Base-by-base conservation (phyloP, 2,329 filamentous ascomycete genomes). In the Aschersonia sp. region DNA sequence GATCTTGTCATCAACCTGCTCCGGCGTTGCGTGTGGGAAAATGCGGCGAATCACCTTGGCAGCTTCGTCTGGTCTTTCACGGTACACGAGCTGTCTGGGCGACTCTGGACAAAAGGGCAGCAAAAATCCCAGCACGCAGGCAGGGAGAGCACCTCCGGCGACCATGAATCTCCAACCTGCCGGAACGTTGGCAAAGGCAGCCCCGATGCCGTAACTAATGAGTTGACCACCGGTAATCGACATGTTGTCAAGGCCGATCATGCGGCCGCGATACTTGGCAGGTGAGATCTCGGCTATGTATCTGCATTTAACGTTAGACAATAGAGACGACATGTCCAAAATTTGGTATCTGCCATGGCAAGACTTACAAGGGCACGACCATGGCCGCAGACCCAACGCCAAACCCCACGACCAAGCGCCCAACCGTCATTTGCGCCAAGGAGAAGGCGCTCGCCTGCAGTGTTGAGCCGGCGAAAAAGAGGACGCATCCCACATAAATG, bases 121-220 rank as follows among this genome's bases (percentile, higher is more conserved):
- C 4, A 73, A 60, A 14, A 54, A 57, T 4, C 54, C 61, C 1
- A 74, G 64, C 4, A 70, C 45, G n/a, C 74, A 59, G 2, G 70
- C 62, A 2, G 72, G 72, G 1, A 71, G 47, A 4, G 60, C 72
- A 22, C 71, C 71, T 1, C 67, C 59, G 0, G 65, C 71, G 4
- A 73, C 69, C 65, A 73, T 73, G 41, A 65, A 69, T 47, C 70
- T 55, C 72, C 71, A 74, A n/a, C 67, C 70, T n/a, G 65, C 56
- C 7, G 58, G 50, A 0, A 70, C 63, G 2, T 66, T 42, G 1
- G 64, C 57, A 37, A 70, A 66, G 0, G 55, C 63, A 2, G 66
- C 66, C 29, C 66, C 66, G 4, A 70, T 54, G 1, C 62, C 65
- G 46, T 69, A 70, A 4, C 60, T 59, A 3, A 70, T 49, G 7